A percentile compares a stretch with the other conserved stretches of the same genome.
phyloP scores from a whole-genome alignment of 2,329 filamentous ascomycete genomes.

The Diaporthe nobilis region DNA sequence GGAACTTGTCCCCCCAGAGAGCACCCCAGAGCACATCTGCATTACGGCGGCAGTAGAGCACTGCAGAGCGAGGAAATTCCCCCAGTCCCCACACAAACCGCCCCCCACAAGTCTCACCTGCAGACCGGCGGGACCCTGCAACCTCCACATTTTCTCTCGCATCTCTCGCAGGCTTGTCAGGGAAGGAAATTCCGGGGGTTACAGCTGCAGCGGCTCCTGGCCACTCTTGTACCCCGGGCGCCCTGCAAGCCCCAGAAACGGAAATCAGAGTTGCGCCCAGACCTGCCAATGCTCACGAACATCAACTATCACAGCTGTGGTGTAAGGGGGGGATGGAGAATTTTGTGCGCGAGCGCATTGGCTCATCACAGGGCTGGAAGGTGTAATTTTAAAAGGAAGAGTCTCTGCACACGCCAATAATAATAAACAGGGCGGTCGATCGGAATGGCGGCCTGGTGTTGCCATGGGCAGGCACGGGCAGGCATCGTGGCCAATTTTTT shows the following conservation, averaged over 20 bases:
- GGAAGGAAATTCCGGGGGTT: constrained; percentile 33
- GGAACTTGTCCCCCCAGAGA: constrained; percentile 9
- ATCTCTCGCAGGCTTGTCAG: constrained; percentile 7
- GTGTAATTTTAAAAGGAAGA: constrained; percentile 2
- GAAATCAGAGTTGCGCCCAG: constrained; percentile 17
- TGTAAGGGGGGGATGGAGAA: background rate
- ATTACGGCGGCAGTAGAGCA: background rate
- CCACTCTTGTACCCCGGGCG: constrained; percentile 12
- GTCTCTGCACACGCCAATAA: background rate
- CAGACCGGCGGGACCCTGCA: constrained; percentile 29
- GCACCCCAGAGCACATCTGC: background rate
- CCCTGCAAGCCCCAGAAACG: constrained; percentile 16
- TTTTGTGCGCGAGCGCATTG: background rate
- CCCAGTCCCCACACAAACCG: constrained; percentile 9
- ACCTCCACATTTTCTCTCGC: constrained; percentile 19
- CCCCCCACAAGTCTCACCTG: constrained; percentile 33
- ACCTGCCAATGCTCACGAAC: constrained; percentile 22
- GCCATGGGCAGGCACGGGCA: constrained; percentile 4
- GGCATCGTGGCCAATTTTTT: constrained; percentile 4
- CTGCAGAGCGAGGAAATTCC: background rate
- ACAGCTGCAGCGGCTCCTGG: constrained; percentile 33
- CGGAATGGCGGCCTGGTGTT: constrained; percentile 23
- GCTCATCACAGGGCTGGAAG: constrained; percentile 26
- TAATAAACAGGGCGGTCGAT: constrained; percentile 17
- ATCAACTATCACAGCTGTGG: background rate